Base-by-base conservation (phyloP, 2,329 filamentous ascomycete genomes). In the Pseudopithomyces chartarum region DNA sequence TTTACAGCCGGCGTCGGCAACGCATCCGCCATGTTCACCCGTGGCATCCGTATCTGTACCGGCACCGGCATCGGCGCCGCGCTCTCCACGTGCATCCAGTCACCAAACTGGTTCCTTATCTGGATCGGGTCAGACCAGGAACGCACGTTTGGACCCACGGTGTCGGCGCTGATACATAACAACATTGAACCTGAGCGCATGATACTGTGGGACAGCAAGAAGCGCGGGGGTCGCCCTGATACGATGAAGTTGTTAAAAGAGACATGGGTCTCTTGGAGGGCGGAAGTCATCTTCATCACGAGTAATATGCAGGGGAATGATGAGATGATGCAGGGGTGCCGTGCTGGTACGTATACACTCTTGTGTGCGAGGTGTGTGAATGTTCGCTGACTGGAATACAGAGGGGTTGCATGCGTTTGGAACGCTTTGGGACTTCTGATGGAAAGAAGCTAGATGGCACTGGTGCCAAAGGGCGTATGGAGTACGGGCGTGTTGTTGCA, bases 121-220 rank as follows among this genome's bases (percentile, higher is more conserved):
- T 74, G 71, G 71, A 74, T 74, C 36, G 71, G 71, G 12, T 73
- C 70, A 3, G 70, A 74, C 43, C 71, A 74, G 53, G 71, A 74
- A 42, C 59, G 62, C 39, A 74, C 71, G 0, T 74, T 74, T 29
- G 71, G 71, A 8, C 71, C 71, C 3, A 74, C 70, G 3, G 68
- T 74, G 17, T 61, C 69, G 2, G 65, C 67, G 11, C 60, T 74
- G 15, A 73, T 74, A 36, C 63, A 63, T 46, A 67, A 69, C 44
- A 55, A 73, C 52, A 74, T 74, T 17, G 68, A 71, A 49, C 71
- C 71, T 5, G 71, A 73, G 57, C 59, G 71, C 17, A 74, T 74
- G 71, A 74, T 74, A 10, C 64, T 74, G 1, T 74, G 71, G 71
- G 71, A 74, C 50, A 71, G 68, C 29, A 74, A 74, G 60, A 70